Evolutionary conservation across 176 grass and related monocot species (phyloP).

Genomic region (Aegilops speltoides): DNA sequence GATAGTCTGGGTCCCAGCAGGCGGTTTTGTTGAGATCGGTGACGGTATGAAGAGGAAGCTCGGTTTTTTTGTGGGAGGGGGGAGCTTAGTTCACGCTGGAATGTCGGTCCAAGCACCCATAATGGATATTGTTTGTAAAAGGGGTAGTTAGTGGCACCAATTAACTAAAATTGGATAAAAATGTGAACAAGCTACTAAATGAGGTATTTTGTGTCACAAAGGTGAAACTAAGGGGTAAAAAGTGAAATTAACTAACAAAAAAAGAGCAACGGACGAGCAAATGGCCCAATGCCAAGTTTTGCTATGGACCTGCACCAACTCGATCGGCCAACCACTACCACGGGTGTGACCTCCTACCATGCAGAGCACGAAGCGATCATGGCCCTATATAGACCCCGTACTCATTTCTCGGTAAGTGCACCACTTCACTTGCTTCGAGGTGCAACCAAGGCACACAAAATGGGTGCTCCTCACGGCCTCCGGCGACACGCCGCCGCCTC

Average conservation of each 20-base stretch:
- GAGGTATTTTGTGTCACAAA: too few species aligned
- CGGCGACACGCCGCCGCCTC: slow-evolving; percentile 10
- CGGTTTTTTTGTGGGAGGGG: too few species aligned
- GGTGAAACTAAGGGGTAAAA: too few species aligned
- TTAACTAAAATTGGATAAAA: too few species aligned
- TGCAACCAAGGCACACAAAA: slow-evolving; percentile 15
- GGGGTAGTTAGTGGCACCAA: too few species aligned
- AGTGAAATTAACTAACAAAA: background rate
- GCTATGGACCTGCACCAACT: slow-evolving; percentile 34
- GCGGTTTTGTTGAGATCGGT: slow-evolving; percentile 1
- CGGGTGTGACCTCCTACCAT: slow-evolving; percentile 54
- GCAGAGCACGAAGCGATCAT: slow-evolving; percentile 44
- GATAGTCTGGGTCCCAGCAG: slow-evolving; percentile 27
- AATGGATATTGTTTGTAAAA: too few species aligned
- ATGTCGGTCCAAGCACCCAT: too few species aligned
- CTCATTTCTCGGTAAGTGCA: slow-evolving; percentile 31
- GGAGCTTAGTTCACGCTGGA: too few species aligned
- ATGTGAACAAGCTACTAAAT: too few species aligned
- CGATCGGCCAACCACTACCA: slow-evolving; percentile 46
- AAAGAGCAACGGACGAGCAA: background rate
- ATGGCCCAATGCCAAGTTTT: slow-evolving; percentile 28
- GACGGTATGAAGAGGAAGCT: slow-evolving; percentile 44
- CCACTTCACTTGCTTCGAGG: slow-evolving; percentile 46
- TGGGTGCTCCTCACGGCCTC: slow-evolving; percentile 16
- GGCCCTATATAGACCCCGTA: slow-evolving; percentile 40